A percentile compares a stretch with the other conserved stretches of the same genome.
These are phyloP conservation scores for Pneumocystis carinii DNA, from an alignment of 1,139 yeast genomes.

Conservation along the genomic window DNA sequence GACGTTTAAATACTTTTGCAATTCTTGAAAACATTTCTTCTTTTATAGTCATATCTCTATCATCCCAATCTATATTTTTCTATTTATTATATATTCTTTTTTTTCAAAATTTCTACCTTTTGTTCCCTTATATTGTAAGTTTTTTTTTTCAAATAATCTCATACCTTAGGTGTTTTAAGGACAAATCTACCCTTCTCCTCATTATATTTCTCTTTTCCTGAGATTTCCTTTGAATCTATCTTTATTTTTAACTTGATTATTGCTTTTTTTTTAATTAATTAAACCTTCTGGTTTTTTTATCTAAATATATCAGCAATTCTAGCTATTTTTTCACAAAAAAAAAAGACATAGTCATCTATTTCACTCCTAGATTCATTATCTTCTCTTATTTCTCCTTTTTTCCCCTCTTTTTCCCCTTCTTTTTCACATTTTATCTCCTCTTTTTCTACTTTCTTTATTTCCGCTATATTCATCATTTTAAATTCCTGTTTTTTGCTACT, in stretches of 20 bases:
- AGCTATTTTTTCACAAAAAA: background rate
- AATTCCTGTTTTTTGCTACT: background rate
- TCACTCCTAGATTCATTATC: background rate
- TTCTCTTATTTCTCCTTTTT: background rate
- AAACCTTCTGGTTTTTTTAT: background rate
- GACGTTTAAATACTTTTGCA: conserved; percentile 67
- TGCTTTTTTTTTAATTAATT: background rate
- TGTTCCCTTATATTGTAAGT: background rate
- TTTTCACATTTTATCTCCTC: background rate
- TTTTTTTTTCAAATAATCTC: background rate
- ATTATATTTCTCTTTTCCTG: background rate
- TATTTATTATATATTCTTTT: background rate
- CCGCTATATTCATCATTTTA: background rate
- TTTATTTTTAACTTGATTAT: background rate
- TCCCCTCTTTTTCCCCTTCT: background rate
- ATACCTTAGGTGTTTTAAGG: background rate
- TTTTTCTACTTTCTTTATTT: too few species aligned
- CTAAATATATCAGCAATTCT: background rate
- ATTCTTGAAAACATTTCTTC: conserved; percentile 68
- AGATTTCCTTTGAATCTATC: background rate
- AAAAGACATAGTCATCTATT: background rate
- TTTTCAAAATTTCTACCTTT: background rate
- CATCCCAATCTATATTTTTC: conserved; percentile 69
- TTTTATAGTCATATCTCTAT: conserved; percentile 88
- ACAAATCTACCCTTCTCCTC: background rate